Evolutionary conservation across 768 basidiomycete genomes (phyloP), one percentile per base, ranked within the genome.

Genomic region (Phaeotremella fagi): DNA sequence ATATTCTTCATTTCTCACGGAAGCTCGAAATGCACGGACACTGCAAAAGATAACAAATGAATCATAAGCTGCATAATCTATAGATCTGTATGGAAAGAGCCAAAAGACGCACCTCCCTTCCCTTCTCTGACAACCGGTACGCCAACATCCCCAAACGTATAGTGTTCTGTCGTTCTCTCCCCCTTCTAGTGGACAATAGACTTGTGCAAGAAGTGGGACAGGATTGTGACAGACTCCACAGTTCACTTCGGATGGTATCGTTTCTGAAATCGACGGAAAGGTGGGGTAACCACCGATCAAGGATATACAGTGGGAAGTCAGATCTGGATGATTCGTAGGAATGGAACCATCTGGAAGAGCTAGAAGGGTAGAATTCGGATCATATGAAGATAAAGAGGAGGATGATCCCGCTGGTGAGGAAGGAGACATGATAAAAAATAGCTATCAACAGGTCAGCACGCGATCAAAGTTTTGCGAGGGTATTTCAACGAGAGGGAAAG

Each of bases 111-210:
- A 65, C 63, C 63, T 65, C 48, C 68, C 70, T 12, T 67, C 65
- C 37, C 58, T 48, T 46, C 68, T 59, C 59, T 70, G 69, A 50
- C 72, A 74, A 2, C 41, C 37, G 2, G 53, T 45, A 18, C 57
- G 55, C 3, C 63, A 50, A 58, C 72, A 74, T 5, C 57, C 72
- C 46, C 63, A 74, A 1, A 74, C 60, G 50, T 74, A 74, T 15
- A 74, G 52, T 15, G 68, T 70, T 15, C 72, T 55, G 47, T 74
- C 72, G 38, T 74, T 74, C 57, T 71, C 69, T 5, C 72, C 72
- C 7, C 54, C 64, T 44, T 74, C 72, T 15, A 65, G 64, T n/a
- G 72, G 72, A 49, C 70, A 71, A 48, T 74, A 74, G 4, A 74
- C 70, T 49, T 74, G 72, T 6, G 65, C 59, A 20, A 74, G 44